Conservation (phyloP, 768 basidiomycete species). For the Podaxis sp. region DNA sequence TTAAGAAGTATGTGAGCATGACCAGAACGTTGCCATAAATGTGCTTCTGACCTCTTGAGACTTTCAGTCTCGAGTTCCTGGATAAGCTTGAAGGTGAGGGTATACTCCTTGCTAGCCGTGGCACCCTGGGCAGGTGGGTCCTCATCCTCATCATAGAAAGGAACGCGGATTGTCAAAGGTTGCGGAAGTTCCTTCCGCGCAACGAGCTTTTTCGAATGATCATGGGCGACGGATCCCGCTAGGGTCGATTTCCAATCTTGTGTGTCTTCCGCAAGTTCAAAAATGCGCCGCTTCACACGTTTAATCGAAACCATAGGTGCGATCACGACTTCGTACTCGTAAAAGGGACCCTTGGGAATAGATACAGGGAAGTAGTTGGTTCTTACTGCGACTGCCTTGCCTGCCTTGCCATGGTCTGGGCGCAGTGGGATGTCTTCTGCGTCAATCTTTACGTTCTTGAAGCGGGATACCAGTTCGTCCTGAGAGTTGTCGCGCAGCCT, state of each 20-base stretch:
- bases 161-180: conserved; percentile 38
- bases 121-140: conserved; percentile 32
- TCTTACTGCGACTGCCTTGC: conserved; percentile 46
- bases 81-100: conserved; percentile 35
- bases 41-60: conserved; percentile 32
- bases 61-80: conserved; percentile 51
- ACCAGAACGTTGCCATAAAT: neutral
- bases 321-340: conserved; percentile 61
- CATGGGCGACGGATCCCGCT: conserved; percentile 49
- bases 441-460: conserved; percentile 27
- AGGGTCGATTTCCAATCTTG: conserved; percentile 43
- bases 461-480: conserved; percentile 34
- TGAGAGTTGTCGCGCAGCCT: conserved; percentile 39
- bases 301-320: conserved; percentile 45
- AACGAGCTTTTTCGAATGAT: conserved; percentile 48
- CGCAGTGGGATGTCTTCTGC: conserved; percentile 48
- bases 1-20: conserved; percentile 20
- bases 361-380: conserved; percentile 67
- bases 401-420: conserved; percentile 52
- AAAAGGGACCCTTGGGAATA: conserved; percentile 42
- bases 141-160: conserved; percentile 50
- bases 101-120: conserved; percentile 38
- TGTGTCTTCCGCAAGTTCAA: conserved; percentile 55
- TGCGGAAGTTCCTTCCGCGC: conserved; percentile 41
- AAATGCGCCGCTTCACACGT: conserved; percentile 54